A percentile compares a stretch with the other conserved stretches of the same genome.
Conservation (phyloP, 164 flowering plant species). For the Paratinospora sagittata region DNA sequence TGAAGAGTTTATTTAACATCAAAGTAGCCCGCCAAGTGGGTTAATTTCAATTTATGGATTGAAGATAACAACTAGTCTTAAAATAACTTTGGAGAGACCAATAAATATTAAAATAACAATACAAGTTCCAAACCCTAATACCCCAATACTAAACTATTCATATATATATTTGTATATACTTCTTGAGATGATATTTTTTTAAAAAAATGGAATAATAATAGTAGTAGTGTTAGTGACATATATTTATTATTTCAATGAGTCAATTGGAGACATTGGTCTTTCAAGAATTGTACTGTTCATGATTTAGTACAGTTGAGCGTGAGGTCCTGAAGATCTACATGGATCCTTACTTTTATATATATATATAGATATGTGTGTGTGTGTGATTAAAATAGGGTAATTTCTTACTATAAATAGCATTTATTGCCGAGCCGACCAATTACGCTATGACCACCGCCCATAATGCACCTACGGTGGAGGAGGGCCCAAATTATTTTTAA, state of each 20-base stretch:
- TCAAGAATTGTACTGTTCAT: slow-evolving; percentile 6
- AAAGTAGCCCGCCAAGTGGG: not conserved
- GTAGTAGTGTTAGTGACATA: not conserved
- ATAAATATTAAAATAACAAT: not conserved
- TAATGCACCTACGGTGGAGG: not conserved
- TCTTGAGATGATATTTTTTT: too few species aligned
- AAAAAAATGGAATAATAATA: too few species aligned
- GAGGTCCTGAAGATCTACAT: slow-evolving; percentile 8
- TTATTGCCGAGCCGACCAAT: not conserved
- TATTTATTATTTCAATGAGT: slow-evolving; percentile 12
- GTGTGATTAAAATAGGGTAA: not conserved
- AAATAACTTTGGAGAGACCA: not conserved
- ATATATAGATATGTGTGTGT: too few species aligned
- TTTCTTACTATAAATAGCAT: not conserved
- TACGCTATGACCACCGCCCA: not conserved
- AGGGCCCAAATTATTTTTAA: too few species aligned
- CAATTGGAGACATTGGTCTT: slow-evolving; percentile 12
- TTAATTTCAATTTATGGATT: not conserved
- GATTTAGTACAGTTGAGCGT: not conserved
- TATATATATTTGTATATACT: too few species aligned
- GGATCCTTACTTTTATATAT: not conserved
- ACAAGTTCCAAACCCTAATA: not conserved
- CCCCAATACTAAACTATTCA: too few species aligned
- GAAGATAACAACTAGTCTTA: not conserved
- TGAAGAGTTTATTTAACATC: not conserved